Percentiles rank a stretch among this genome's conserved stretches.
phyloP scores from a whole-genome alignment of 176 grass and related monocot genomes.

The Chloris gayana region DNA sequence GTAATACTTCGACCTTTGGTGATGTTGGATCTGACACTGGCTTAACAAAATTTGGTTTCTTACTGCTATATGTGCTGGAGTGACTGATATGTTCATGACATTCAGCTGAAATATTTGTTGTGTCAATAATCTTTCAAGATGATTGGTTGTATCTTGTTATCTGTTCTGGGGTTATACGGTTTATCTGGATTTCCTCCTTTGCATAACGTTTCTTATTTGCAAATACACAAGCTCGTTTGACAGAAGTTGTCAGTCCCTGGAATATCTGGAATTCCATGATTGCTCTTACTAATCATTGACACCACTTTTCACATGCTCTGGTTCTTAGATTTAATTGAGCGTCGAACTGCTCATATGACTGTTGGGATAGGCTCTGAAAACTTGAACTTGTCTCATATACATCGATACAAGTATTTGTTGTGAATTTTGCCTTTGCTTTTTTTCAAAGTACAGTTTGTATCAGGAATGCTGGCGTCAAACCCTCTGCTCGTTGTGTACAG shows the following conservation, averaged over 20 bases:
- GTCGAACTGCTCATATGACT: neutral
- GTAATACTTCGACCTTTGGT: conserved; percentile 1
- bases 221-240: neutral
- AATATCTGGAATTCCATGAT: neutral
- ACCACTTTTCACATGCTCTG: neutral
- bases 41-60: conserved; percentile 19
- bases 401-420: too few relatives aligned
- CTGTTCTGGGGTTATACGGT: too few relatives aligned
- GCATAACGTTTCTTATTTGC: neutral
- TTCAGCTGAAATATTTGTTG: neutral
- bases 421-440: neutral
- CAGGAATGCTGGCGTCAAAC: conserved; percentile 28
- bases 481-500: conserved; percentile 40
- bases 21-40: conserved; percentile 3
- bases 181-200: neutral
- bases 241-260: neutral
- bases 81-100: neutral
- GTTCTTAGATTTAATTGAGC: neutral
- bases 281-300: neutral
- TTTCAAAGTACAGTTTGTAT: neutral
- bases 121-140: neutral
- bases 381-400: too few relatives aligned
- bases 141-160: neutral
- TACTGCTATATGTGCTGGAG: conserved; percentile 8
- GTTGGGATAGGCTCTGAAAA: neutral